Evolutionary conservation across 139 green algal genomes (phyloP).

Genomic region (Tetratostichococcus sp.): DNA sequence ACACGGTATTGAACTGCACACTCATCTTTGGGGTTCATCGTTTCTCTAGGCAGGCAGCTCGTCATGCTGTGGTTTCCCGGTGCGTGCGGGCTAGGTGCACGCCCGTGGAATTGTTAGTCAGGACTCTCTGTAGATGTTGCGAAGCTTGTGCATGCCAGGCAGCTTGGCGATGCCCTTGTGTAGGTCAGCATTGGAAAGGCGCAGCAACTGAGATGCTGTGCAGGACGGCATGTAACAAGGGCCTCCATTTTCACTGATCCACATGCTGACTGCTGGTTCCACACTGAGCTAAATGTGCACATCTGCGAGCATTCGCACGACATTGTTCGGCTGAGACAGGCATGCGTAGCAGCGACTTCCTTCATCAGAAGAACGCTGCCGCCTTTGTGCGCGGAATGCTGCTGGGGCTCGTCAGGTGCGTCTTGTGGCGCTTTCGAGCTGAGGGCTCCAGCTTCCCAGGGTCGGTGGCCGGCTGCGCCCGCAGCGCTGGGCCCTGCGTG

Average conservation of each 20-base stretch:
- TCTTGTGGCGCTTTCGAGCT: background rate
- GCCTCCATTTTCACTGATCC: too few species aligned
- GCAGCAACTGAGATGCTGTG: background rate
- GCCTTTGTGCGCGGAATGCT: background rate
- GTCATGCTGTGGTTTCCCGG: too few species aligned
- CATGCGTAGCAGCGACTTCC: too few species aligned
- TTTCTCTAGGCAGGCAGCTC: too few species aligned
- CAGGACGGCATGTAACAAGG: background rate
- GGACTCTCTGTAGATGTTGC: background rate
- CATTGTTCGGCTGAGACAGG: too few species aligned
- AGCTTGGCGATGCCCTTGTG: background rate
- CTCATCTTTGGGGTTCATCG: too few species aligned
- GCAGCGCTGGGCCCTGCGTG: background rate
- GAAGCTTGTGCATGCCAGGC: background rate
- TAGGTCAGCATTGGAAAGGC: background rate
- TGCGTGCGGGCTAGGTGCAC: too few species aligned
- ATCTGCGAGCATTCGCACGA: too few species aligned
- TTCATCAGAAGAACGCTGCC: conserved; percentile 1
- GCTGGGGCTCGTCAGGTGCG: background rate
- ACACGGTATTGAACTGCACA: too few species aligned
- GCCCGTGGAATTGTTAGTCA: background rate
- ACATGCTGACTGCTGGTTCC: too few species aligned
- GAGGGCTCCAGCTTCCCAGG: background rate
- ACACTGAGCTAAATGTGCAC: too few species aligned
- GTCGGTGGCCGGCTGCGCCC: background rate